Base-by-base conservation (phyloP, 2,329 filamentous ascomycete genomes). In the Fusarium sp. region DNA sequence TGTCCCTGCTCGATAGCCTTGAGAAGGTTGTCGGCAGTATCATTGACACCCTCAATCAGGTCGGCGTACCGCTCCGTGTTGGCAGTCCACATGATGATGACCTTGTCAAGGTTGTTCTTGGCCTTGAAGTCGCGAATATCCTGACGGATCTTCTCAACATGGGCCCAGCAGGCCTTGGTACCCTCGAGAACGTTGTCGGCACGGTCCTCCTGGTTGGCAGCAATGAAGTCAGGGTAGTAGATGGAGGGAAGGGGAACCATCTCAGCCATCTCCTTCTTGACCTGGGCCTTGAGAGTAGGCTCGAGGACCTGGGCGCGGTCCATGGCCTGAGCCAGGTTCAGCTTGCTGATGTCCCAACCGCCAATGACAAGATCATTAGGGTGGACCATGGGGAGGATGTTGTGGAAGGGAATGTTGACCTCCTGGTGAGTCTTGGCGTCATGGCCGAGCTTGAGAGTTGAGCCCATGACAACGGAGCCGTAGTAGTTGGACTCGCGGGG, bases 221-320 rank as follows among this genome's bases (percentile, higher is more conserved):
- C 96, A 78, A 99, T 99, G 86, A 99, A 99, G 83, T 98, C 96
- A 2, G 96, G 96, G 81, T 99, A 99, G 88, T 99, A 99, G 83
- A 98, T 92, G 81, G 92, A 95, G 24, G 94, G 95, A 69, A 98
- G 88, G 31, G 96, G 96, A 74, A 91, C 90, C 90, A 98, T 92
- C 74, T 86, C 85, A 66, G 90, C 85, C 94, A 98, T 95, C 84
- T 98, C 93, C 87, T 98, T 97, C 83, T 90, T 91, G 75, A 99
- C 92, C 76, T 92, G 88, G 58, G 86, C 84, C 88, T 99, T 99
- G 77, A 99, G 87, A 31, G 93, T 91, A n/a, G 96, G 96, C 84
- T 98, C 95, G 55, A 99, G 90, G 55, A 99, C 96, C 79, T 92
- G 90, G 72, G 96, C 95, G 77, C 96, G 93, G 80, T 99, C 95